Evolutionary conservation across 139 green algal species (phyloP).

Genomic region (Closterium sp.): DNA sequence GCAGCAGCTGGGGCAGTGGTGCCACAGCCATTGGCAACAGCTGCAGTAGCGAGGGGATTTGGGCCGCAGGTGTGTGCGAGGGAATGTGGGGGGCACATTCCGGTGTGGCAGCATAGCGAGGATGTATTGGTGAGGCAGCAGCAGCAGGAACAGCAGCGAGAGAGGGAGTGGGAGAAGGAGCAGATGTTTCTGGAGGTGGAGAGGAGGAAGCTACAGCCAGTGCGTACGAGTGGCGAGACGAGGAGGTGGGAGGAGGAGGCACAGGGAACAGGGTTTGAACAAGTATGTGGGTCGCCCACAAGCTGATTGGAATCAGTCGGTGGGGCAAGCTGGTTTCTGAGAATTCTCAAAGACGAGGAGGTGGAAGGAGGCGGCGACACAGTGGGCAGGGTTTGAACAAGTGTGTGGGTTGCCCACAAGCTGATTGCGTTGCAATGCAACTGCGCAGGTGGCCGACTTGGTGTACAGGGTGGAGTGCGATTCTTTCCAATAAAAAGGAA

Average conservation of each 20-base stretch:
- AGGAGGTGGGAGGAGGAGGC: background rate
- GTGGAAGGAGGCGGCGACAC: background rate
- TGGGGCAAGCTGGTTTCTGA: no score
- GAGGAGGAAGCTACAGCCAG: background rate
- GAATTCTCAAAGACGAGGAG: no score
- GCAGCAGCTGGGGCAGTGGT: background rate
- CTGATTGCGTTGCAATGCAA: background rate
- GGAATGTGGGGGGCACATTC: background rate
- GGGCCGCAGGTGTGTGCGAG: background rate
- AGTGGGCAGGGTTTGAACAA: background rate
- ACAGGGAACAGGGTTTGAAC: background rate
- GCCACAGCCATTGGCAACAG: no score
- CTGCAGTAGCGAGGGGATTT: background rate
- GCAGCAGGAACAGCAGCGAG: no score
- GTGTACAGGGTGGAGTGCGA: background rate
- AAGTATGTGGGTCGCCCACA: background rate
- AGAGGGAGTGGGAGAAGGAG: background rate
- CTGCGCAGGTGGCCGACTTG: background rate
- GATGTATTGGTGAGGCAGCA: no score
- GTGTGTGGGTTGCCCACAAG: background rate
- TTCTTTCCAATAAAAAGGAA: background rate
- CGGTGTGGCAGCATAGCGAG: no score
- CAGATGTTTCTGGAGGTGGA: background rate
- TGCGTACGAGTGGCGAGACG: background rate
- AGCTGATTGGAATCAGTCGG: background rate